Conservation (phyloP, 1,139 yeast genomes). For the Sugiyamaella neomexicana region DNA sequence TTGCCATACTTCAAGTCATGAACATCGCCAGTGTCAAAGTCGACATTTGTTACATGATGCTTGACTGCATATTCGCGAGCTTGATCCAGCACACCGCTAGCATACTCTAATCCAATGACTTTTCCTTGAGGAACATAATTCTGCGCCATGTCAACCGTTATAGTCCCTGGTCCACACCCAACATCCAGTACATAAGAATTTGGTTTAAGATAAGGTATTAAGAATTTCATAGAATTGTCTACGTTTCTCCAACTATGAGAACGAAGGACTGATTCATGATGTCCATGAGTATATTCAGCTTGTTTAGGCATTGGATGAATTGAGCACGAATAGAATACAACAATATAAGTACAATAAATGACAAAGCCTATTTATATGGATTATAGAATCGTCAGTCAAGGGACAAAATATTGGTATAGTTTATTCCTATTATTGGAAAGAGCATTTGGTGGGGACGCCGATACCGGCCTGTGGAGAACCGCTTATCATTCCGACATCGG, state of each 20-base stretch:
- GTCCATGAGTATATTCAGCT: conserved; percentile 32
- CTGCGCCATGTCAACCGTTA: conserved; percentile 43
- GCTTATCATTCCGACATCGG: too few species aligned
- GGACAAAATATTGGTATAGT: too few species aligned
- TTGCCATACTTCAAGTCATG: conserved; percentile 43
- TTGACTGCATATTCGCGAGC: conserved; percentile 32
- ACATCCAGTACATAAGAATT: conserved; percentile 43
- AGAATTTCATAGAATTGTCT: conserved; percentile 39
- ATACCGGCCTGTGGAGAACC: too few species aligned
- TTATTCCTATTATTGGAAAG: too few species aligned
- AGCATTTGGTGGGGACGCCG: too few species aligned
- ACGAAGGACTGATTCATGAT: conserved; percentile 32
- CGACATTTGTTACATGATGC: conserved; percentile 32
- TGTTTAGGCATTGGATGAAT: conserved; percentile 3
- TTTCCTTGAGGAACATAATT: conserved; percentile 38
- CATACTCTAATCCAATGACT: conserved; percentile 44
- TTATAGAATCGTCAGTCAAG: too few species aligned
- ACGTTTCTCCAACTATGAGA: conserved; percentile 46
- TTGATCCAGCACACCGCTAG: conserved; percentile 37
- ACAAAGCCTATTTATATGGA: too few species aligned
- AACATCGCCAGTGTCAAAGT: conserved; percentile 41
- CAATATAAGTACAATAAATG: too few species aligned
- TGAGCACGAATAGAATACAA: background rate
- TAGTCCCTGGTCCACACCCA: conserved; percentile 49
- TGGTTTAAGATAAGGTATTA: conserved; percentile 39